Percentiles rank a stretch among this genome's conserved stretches.
phyloP scores from a whole-genome alignment of 2,329 filamentous ascomycete species.

The Talaromyces rugulosus region DNA sequence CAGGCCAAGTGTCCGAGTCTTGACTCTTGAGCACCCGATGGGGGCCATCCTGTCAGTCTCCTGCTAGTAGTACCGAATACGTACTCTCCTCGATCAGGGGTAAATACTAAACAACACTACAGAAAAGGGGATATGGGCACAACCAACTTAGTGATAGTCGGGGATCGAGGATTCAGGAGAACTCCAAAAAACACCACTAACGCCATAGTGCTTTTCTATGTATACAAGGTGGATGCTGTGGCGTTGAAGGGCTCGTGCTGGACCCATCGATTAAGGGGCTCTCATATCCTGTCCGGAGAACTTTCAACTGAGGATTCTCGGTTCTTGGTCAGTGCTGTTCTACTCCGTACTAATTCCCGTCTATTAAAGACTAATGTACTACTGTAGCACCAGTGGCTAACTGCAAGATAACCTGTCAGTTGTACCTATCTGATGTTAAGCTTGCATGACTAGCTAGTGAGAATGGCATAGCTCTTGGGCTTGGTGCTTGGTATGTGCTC shows the following conservation, averaged over 20 bases:
- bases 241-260: constrained; percentile 10
- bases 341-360: background rate
- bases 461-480: background rate
- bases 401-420: no score
- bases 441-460: background rate
- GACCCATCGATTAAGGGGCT: constrained; percentile 3
- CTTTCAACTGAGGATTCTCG: background rate
- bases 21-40: background rate
- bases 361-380: background rate
- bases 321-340: background rate
- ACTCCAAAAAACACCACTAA: background rate
- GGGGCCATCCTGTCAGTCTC: background rate
- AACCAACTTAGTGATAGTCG: background rate
- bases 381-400: no score
- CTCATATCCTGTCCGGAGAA: background rate
- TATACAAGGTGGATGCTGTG: constrained; percentile 4
- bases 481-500: background rate
- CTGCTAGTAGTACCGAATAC: no score
- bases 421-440: no score
- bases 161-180: background rate
- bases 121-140: background rate
- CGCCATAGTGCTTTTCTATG: background rate
- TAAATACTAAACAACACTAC: background rate
- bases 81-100: background rate
- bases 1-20: background rate